phyloP scores from a whole-genome alignment of 2,329 filamentous ascomycete genomes.

The Fusarium sp. region DNA sequence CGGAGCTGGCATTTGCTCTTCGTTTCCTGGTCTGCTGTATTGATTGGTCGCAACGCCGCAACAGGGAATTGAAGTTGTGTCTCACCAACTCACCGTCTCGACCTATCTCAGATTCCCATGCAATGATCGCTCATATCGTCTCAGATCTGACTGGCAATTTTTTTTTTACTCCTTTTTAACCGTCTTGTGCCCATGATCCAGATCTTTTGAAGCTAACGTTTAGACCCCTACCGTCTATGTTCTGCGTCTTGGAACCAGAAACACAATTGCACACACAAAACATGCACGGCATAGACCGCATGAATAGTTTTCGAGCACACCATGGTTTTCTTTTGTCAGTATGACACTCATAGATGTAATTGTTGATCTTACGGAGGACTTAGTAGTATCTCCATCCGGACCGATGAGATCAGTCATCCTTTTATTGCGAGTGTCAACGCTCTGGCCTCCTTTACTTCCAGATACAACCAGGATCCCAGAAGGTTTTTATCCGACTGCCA shows the following conservation, averaged over 20 bases:
- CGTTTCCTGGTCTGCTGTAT: conserved; percentile 18
- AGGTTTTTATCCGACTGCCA: conserved; percentile 42
- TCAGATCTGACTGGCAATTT: conserved; percentile 43
- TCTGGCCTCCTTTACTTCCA: conserved; percentile 35
- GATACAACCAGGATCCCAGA: conserved; percentile 39
- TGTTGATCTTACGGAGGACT: conserved; percentile 2
- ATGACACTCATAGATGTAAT: conserved; percentile 6
- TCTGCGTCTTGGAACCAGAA: conserved; percentile 19
- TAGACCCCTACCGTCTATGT: conserved; percentile 20
- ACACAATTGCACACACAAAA: conserved; percentile 11
- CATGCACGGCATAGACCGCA: conserved; percentile 7
- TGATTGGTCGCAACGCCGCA: conserved; percentile 35
- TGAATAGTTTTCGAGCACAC: conserved; percentile 9
- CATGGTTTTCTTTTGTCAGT: not conserved
- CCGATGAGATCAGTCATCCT: conserved; percentile 37
- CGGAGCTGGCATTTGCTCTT: conserved; percentile 24
- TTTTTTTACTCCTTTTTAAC: conserved; percentile 17
- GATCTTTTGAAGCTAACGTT: conserved; percentile 27
- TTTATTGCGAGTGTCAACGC: conserved; percentile 45
- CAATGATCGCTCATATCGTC: conserved; percentile 41
- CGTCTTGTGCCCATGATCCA: conserved; percentile 22
- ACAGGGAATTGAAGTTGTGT: conserved; percentile 36
- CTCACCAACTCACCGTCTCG: conserved; percentile 38
- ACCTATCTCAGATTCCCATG: conserved; percentile 42
- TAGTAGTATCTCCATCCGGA: conserved; percentile 21